Base-by-base conservation (phyloP, 768 basidiomycete genomes). In the Boletus insuetus region DNA sequence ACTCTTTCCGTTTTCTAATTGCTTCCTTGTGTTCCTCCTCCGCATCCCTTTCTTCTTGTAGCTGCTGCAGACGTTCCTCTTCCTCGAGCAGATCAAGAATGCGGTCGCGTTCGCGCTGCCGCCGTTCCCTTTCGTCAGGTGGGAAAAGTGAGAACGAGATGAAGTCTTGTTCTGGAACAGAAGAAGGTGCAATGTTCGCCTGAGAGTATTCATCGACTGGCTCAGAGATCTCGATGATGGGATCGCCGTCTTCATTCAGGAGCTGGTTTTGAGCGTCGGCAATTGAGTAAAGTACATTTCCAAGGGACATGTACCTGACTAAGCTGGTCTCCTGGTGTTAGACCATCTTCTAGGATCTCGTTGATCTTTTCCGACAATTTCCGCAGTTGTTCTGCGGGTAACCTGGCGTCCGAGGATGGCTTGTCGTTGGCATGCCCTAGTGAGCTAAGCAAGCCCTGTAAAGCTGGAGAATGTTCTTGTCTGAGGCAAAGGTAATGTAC, bases 211-310 rank as follows among this genome's bases (percentile, higher is more conserved):
- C 64, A 16, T 70, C 47, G 5, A 79, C 62, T 40, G 82, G 83
- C 64, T 92, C 90, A 31, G 78, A 79, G 53, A 92, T 85, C 37
- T 92, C 90, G 56, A 91, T 76, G 58, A 92, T 86, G 12, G 89
- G 89, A 38, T 89, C 79, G 4, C 88, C 89, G 46, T 92, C 89
- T 62, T 90, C 87, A 62, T 87, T 88, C 39, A 86, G 61, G 49
- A 86, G 75, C 89, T 91, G 56, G 8, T 62, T 56, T 39, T 40
- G 58, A 37, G 31, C 20, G 50, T 61, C 59, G 64, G 58, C 50
- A 57, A 65, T 61, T 55, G 62, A 56, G 60, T 54, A 60, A 7
- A 59, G 58, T 32, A 55, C 44, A 50, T 34, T 46, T 55, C 55
- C n/a, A 53, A 49, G 44, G 42, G 19, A 44, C 61, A 61, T 81